Conservation (phyloP, 2,329 filamentous ascomycete genomes). For the Simplicillium sp. region DNA sequence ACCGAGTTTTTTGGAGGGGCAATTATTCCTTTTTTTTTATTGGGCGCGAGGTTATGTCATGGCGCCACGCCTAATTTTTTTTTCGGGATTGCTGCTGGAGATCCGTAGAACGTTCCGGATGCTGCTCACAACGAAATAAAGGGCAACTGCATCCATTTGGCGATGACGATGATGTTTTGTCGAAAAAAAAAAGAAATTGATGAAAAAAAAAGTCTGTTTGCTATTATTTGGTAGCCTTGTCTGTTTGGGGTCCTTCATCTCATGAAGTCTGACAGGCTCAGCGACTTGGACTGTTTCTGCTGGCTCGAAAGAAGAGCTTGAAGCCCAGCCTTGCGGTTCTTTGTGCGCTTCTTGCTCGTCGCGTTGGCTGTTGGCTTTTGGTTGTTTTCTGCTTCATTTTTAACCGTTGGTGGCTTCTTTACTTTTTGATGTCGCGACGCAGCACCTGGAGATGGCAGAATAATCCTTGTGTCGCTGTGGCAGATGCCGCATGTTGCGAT, state of each 20-base stretch:
- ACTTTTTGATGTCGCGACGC: constrained; percentile 14
- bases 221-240: not conserved
- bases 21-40: constrained; percentile 4
- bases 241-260: constrained; percentile 9
- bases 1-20: constrained; percentile 14
- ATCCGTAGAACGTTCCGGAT: constrained; percentile 4
- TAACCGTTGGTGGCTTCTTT: constrained; percentile 10
- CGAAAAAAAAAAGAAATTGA: not conserved
- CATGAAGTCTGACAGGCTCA: constrained; percentile 50
- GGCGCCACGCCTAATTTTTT: constrained; percentile 3
- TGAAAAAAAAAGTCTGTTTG: not conserved
- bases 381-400: constrained; percentile 8
- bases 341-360: constrained; percentile 56
- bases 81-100: not conserved
- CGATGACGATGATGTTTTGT: too few species aligned
- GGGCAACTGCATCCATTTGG: too few species aligned
- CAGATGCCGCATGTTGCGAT: constrained; percentile 36
- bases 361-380: constrained; percentile 36
- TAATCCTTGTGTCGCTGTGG: constrained; percentile 29
- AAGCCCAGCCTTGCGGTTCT: constrained; percentile 55
- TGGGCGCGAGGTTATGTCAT: constrained; percentile 7
- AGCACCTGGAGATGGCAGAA: constrained; percentile 26
- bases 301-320: constrained; percentile 52
- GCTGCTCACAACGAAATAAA: too few species aligned
- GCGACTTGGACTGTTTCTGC: constrained; percentile 28